Evolutionary conservation across 1,284 basidiomycete species (phyloP).

Genomic region (Nidula niveotomentosa): DNA sequence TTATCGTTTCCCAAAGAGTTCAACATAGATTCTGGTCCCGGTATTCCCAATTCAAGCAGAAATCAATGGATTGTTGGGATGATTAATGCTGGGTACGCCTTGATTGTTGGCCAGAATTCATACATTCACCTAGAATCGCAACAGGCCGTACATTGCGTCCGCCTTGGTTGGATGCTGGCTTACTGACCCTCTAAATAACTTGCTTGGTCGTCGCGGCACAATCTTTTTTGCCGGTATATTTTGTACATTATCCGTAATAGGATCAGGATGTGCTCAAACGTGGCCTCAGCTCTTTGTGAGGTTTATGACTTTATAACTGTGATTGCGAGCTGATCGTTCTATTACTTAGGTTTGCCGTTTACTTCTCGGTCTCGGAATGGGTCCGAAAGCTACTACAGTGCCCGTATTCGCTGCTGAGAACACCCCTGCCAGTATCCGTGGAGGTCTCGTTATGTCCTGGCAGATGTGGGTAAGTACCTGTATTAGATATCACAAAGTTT

Average conservation of each 20-base stretch:
- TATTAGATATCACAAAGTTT: too few species aligned
- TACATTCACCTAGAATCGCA: background rate
- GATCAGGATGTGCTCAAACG: constrained; percentile 51
- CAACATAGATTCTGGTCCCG: constrained; percentile 28
- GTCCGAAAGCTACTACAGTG: constrained; percentile 62
- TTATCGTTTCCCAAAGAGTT: constrained; percentile 63
- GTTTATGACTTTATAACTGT: too few species aligned
- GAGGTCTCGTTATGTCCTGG: constrained; percentile 72
- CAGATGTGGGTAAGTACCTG: constrained; percentile 49
- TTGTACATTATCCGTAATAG: constrained; percentile 60
- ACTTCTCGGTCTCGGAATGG: constrained; percentile 68
- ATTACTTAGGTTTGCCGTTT: constrained; percentile 47
- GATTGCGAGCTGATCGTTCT: too few species aligned
- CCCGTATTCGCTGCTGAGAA: constrained; percentile 63
- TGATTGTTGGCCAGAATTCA: background rate
- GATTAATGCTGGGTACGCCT: constrained; percentile 41
- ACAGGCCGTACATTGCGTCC: constrained; percentile 41
- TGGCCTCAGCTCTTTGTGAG: constrained; percentile 50
- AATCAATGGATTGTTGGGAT: constrained; percentile 49
- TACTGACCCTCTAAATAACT: constrained; percentile 46
- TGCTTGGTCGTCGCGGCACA: constrained; percentile 65
- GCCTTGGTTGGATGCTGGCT: constrained; percentile 45
- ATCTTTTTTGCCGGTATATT: constrained; percentile 68
- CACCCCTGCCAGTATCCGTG: constrained; percentile 62
- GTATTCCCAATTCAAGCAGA: constrained; percentile 23